These are phyloP conservation scores for Paramecium pentaurelia DNA, from an alignment of 73 alveolate genomes.

Conservation along the genomic window DNA sequence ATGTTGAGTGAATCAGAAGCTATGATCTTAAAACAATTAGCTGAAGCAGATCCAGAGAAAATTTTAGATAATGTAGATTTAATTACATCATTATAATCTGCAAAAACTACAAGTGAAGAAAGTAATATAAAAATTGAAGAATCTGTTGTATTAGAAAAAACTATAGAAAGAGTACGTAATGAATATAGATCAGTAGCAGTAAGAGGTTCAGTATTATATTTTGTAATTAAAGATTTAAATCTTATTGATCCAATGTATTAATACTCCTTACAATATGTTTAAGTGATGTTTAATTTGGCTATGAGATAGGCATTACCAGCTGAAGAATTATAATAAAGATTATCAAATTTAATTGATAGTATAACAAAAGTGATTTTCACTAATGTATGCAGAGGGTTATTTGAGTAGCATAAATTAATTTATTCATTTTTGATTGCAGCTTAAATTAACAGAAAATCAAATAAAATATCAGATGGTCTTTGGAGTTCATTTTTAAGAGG, in stretches of 20 bases:
- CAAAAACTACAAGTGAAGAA: conserved; percentile 93
- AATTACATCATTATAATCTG: conserved; percentile 90
- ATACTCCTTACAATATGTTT: conserved; percentile 95
- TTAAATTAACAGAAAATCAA: conserved; percentile 85
- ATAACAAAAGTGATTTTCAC: conserved; percentile 90
- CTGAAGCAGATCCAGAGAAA: conserved; percentile 91
- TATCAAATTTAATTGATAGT: conserved; percentile 82
- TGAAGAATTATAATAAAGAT: conserved; percentile 88
- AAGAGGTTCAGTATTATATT: conserved; percentile 96
- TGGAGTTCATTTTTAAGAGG: conserved; percentile 95
- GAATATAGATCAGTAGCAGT: conserved; percentile 96
- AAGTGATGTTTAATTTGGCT: conserved; percentile 93
- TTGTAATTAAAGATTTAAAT: conserved; percentile 96
- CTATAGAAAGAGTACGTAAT: conserved; percentile 90
- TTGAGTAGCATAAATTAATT: conserved; percentile 96
- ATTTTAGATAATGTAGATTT: conserved; percentile 95
- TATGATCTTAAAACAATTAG: conserved; percentile 84
- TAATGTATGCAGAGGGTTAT: conserved; percentile 98
- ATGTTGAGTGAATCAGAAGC: conserved; percentile 86
- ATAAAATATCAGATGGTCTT: conserved; percentile 81
- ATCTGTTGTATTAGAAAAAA: conserved; percentile 85
- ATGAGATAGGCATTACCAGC: conserved; percentile 83
- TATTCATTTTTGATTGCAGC: conserved; percentile 96
- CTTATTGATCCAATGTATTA: conserved; percentile 99
- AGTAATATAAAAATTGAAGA: conserved; percentile 92